Conservation (phyloP, 345 rosid species). For the Gossypium sturtianum region DNA sequence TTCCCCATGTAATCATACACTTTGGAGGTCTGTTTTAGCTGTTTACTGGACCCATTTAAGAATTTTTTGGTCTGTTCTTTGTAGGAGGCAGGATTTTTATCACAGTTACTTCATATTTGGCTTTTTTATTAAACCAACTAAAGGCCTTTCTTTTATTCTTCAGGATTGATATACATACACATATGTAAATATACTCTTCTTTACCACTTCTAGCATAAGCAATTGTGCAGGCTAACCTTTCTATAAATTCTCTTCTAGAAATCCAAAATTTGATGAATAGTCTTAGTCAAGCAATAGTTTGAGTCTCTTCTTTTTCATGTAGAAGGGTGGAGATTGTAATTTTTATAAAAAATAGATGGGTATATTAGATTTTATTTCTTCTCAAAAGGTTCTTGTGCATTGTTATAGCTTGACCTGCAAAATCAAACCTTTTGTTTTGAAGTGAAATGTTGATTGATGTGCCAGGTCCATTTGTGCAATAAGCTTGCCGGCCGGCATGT, state of each 20-base stretch:
- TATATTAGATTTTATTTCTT: neutral
- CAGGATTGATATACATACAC: no score
- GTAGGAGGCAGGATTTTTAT: neutral
- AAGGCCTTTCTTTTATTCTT: neutral
- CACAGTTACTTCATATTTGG: neutral
- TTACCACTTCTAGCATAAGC: neutral
- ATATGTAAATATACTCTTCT: no score
- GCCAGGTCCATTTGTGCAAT: constrained; percentile 82
- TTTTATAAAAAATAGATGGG: neutral
- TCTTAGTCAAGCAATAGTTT: neutral
- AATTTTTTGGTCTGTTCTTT: neutral
- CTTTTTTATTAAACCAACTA: neutral
- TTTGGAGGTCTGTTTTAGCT: neutral
- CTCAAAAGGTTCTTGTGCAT: neutral
- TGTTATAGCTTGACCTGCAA: neutral
- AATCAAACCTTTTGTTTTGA: constrained; percentile 2
- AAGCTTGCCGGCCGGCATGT: constrained; percentile 83
- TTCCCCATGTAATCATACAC: neutral
- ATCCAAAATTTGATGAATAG: neutral
- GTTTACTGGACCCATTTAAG: neutral
- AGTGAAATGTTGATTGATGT: constrained; percentile 8
- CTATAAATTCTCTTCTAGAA: neutral
- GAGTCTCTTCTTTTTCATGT: neutral
- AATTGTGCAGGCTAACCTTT: neutral
- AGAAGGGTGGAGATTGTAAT: neutral